Conservation (phyloP, 495 filamentous ascomycete species). For the Bacidia gigantensis region DNA sequence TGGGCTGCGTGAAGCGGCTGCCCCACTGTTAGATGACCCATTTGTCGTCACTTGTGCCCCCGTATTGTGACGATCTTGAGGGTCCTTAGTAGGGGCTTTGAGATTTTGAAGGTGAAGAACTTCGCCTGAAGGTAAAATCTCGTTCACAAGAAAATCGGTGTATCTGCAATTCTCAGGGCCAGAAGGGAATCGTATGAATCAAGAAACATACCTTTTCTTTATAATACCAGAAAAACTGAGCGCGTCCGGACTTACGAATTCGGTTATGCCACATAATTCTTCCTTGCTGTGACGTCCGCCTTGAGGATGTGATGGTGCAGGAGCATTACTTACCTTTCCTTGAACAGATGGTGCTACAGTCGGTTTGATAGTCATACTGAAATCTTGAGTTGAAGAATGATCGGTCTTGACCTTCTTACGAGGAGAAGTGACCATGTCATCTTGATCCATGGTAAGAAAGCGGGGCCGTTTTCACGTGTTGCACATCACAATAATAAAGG, state of each 20-base stretch:
- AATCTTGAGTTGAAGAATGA: background rate
- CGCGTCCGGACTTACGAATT: constrained; percentile 36
- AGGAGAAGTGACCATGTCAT: background rate
- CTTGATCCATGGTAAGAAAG: background rate
- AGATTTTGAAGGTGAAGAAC: constrained; percentile 60
- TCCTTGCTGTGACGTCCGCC: constrained; percentile 24
- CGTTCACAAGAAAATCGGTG: constrained; percentile 91
- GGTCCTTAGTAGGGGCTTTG: constrained; percentile 5
- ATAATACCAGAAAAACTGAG: constrained; percentile 40
- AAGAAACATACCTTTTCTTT: constrained; percentile 41
- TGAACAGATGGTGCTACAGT: background rate
- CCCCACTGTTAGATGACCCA: background rate
- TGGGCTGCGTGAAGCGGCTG: background rate
- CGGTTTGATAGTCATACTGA: background rate
- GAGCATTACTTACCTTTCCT: background rate
- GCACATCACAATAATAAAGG: no score
- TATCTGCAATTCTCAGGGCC: constrained; percentile 41
- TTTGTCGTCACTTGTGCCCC: background rate
- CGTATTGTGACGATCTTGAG: background rate
- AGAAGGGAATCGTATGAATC: background rate
- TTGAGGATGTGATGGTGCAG: background rate
- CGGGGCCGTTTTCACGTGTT: no score
- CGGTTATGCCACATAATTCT: constrained; percentile 39
- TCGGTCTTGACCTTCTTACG: background rate
- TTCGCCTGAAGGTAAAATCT: constrained; percentile 64